Conservation (phyloP, 805 yeast genomes). For the Kodamaea leandrae region DNA sequence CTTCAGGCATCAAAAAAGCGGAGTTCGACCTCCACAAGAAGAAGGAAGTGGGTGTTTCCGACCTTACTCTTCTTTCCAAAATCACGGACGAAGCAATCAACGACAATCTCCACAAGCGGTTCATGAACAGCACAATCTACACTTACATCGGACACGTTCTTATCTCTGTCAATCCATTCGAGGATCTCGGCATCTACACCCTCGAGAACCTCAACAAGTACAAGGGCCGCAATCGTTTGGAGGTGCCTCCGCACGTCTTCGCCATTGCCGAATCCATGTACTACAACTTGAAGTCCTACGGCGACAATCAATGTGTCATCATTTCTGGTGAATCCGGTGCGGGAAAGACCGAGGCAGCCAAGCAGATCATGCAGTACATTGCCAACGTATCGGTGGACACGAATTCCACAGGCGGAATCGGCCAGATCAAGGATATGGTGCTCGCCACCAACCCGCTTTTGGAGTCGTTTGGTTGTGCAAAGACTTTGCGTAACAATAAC, state of each 20-base stretch:
- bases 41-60: conserved; percentile 98
- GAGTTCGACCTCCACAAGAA: conserved; percentile 83
- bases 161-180: conserved; percentile 94
- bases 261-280: conserved; percentile 98
- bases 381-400: conserved; percentile 75
- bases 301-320: conserved; percentile 94
- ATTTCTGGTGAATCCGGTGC: conserved; percentile 98
- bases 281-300: conserved; percentile 89
- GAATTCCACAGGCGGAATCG: conserved; percentile 61
- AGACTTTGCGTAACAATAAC: conserved; percentile 83
- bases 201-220: conserved; percentile 71
- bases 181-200: conserved; percentile 94
- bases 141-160: conserved; percentile 93
- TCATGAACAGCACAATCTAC: conserved; percentile 84
- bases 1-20: conserved; percentile 73
- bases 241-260: conserved; percentile 97
- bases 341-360: conserved; percentile 97
- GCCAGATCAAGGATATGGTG: conserved; percentile 93
- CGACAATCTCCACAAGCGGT: conserved; percentile 85
- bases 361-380: conserved; percentile 95
- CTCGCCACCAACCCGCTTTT: conserved; percentile 92
- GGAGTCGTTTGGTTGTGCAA: conserved; percentile 93
- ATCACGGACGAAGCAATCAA: conserved; percentile 91
- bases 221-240: conserved; percentile 89
- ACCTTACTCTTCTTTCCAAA: conserved; percentile 81